Evolutionary conservation across 2,329 filamentous ascomycete genomes (phyloP).

Genomic region (Aureobasidium uvarum): DNA sequence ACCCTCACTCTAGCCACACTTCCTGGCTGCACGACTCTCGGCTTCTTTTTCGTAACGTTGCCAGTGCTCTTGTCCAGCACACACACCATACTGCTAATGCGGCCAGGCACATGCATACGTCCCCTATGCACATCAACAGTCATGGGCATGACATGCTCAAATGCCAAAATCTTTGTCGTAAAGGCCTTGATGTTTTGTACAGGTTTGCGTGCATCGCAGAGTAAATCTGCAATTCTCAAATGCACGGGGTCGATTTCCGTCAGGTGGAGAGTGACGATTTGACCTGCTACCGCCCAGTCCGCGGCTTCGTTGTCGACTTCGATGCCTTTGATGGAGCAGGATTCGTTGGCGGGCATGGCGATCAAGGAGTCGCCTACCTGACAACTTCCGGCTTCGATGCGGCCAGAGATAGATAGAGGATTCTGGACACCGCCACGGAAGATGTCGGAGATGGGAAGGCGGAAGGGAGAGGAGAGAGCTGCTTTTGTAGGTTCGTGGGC

Average conservation of each 20-base stretch:
- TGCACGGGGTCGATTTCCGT: constrained; percentile 76
- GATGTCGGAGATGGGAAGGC: constrained; percentile 84
- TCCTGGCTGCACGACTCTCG: constrained; percentile 77
- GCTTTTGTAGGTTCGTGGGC: constrained; percentile 66
- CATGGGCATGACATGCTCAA: constrained; percentile 87
- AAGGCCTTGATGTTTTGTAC: constrained; percentile 71
- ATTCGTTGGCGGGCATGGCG: constrained; percentile 77
- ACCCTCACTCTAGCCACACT: constrained; percentile 74
- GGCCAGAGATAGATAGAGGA: constrained; percentile 79
- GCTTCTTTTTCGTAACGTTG: constrained; percentile 74
- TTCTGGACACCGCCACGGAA: constrained; percentile 77
- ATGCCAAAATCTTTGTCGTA: constrained; percentile 79
- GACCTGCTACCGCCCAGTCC: constrained; percentile 91
- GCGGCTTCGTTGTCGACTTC: constrained; percentile 69
- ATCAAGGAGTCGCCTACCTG: constrained; percentile 80
- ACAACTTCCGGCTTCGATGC: constrained; percentile 77
- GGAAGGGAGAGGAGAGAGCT: constrained; percentile 72
- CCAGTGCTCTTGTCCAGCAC: constrained; percentile 77
- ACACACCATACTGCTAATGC: constrained; percentile 68
- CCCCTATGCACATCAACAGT: constrained; percentile 86
- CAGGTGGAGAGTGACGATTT: constrained; percentile 82
- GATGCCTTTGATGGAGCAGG: constrained; percentile 75
- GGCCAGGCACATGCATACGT: constrained; percentile 72
- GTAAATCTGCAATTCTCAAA: constrained; percentile 73
- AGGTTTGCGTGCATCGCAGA: constrained; percentile 67